These are phyloP conservation scores for Termitomyces sp. DNA, from an alignment of 768 basidiomycete species.

Conservation along the genomic window DNA sequence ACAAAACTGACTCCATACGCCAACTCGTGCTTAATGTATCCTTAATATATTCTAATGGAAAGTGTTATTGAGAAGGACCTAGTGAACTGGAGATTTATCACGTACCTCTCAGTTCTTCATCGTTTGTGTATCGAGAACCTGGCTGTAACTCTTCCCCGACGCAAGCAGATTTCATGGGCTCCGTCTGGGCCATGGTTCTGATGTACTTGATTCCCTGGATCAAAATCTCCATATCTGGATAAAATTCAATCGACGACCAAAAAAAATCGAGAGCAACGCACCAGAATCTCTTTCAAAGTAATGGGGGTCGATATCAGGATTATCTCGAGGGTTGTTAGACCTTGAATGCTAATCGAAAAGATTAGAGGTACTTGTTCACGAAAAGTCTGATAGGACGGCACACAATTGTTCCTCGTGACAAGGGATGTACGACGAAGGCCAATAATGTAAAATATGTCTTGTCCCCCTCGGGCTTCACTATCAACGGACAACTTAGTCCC, in stretches of 20 bases:
- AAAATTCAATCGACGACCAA: not conserved
- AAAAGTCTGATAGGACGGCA: conserved; percentile 11
- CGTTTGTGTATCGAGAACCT: conserved; percentile 26
- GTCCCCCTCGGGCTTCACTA: conserved; percentile 32
- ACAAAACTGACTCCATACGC: conserved; percentile 5
- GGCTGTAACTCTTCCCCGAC: conserved; percentile 21
- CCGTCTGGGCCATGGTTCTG: conserved; percentile 13
- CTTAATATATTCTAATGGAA: conserved; percentile 19
- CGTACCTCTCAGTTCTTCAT: conserved; percentile 32
- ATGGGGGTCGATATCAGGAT: conserved; percentile 38
- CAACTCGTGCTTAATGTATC: conserved; percentile 8
- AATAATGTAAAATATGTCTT: conserved; percentile 41
- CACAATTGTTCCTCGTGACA: conserved; percentile 49
- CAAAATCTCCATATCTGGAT: conserved; percentile 14
- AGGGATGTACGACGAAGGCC: conserved; percentile 37
- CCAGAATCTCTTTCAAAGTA: conserved; percentile 41
- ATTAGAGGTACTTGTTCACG: not conserved
- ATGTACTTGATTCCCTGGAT: conserved; percentile 18
- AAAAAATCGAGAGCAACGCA: conserved; percentile 13
- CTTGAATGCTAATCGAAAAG: conserved; percentile 23
- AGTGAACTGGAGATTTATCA: too few relatives aligned
- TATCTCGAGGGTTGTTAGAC: conserved; percentile 29
- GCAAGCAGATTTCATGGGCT: conserved; percentile 19
- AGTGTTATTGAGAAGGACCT: not conserved
- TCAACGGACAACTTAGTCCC: not conserved